Percentiles rank a stretch among this genome's conserved stretches.
Evolutionary conservation across 1,284 basidiomycete species (phyloP).

Genomic region (Apiotrichum laibachii): DNA sequence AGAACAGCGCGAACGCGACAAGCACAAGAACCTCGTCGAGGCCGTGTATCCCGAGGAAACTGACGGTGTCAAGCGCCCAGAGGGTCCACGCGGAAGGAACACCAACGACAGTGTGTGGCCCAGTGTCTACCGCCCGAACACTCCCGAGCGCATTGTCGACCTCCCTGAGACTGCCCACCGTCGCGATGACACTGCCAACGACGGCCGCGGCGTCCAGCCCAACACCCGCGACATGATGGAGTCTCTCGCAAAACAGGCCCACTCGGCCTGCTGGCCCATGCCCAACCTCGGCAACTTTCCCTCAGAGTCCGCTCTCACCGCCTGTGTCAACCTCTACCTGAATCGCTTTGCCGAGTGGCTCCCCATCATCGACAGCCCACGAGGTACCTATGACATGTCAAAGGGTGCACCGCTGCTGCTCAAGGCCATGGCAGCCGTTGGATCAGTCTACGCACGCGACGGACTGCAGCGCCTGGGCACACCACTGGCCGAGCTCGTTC

Average conservation of each 20-base stretch:
- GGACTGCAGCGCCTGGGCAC: slow-evolving; percentile 18
- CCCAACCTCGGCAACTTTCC: slow-evolving; percentile 27
- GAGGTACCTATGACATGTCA: slow-evolving; percentile 14
- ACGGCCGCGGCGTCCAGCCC: background rate
- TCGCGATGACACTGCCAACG: background rate
- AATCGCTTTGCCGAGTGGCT: slow-evolving; percentile 25
- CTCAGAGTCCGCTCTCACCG: slow-evolving; percentile 17
- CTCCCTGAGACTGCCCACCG: slow-evolving; percentile 3
- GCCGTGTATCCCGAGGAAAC: slow-evolving; percentile 17
- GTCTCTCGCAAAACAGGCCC: slow-evolving; percentile 20
- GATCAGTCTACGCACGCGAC: slow-evolving; percentile 26
- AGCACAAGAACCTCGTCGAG: slow-evolving; percentile 5
- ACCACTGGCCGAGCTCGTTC: slow-evolving; percentile 24
- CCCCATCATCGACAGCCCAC: slow-evolving; percentile 18
- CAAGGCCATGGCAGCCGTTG: slow-evolving; percentile 25
- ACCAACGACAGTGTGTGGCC: slow-evolving; percentile 25
- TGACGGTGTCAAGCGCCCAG: slow-evolving; percentile 15
- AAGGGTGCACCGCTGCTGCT: slow-evolving; percentile 22
- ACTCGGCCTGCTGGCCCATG: slow-evolving; percentile 20
- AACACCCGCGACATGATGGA: slow-evolving; percentile 16
- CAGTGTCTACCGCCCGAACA: slow-evolving; percentile 22
- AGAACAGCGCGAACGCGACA: slow-evolving; percentile 4
- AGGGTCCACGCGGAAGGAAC: slow-evolving; percentile 13
- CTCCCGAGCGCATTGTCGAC: slow-evolving; percentile 16
- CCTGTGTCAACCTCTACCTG: slow-evolving; percentile 26